Evolutionary conservation across 768 basidiomycete species (phyloP).

Genomic region (Austroboletus festivus): DNA sequence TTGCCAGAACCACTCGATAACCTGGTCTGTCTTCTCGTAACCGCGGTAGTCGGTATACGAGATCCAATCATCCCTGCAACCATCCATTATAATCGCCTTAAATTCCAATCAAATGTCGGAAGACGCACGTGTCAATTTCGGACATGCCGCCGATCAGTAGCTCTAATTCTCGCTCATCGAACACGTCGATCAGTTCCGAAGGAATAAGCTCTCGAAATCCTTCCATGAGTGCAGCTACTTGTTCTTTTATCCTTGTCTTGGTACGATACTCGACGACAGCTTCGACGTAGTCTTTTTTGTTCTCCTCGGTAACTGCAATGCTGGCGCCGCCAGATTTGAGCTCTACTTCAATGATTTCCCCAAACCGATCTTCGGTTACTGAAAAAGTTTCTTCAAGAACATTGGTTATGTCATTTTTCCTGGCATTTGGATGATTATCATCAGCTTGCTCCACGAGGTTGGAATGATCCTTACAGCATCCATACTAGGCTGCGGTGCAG

Average conservation of each 20-base stretch:
- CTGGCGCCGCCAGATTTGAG: slow-evolving; percentile 61
- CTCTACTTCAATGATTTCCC: slow-evolving; percentile 65
- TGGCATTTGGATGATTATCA: slow-evolving; percentile 23
- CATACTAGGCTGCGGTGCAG: slow-evolving; percentile 65
- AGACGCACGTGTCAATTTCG: slow-evolving; percentile 77
- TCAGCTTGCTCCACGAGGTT: not conserved
- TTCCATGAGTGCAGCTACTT: slow-evolving; percentile 82
- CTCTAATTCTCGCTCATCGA: slow-evolving; percentile 89
- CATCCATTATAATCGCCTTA: slow-evolving; percentile 1
- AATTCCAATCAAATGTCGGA: not conserved
- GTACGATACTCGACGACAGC: slow-evolving; percentile 82
- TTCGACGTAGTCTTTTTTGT: slow-evolving; percentile 78
- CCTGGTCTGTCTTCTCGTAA: slow-evolving; percentile 81
- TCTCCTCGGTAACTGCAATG: slow-evolving; percentile 64
- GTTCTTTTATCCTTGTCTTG: slow-evolving; percentile 73
- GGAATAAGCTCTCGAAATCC: slow-evolving; percentile 86
- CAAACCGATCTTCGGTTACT: slow-evolving; percentile 70
- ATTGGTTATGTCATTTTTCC: slow-evolving; percentile 74
- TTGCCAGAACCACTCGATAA: slow-evolving; percentile 97
- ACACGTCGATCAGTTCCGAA: slow-evolving; percentile 78
- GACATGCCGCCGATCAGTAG: slow-evolving; percentile 90
- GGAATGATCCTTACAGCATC: slow-evolving; percentile 59
- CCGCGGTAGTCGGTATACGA: slow-evolving; percentile 92
- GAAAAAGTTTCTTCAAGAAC: slow-evolving; percentile 73
- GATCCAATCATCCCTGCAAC: slow-evolving; percentile 78